phyloP scores from a whole-genome alignment of 768 basidiomycete species.

The Lactarius trivialis region DNA sequence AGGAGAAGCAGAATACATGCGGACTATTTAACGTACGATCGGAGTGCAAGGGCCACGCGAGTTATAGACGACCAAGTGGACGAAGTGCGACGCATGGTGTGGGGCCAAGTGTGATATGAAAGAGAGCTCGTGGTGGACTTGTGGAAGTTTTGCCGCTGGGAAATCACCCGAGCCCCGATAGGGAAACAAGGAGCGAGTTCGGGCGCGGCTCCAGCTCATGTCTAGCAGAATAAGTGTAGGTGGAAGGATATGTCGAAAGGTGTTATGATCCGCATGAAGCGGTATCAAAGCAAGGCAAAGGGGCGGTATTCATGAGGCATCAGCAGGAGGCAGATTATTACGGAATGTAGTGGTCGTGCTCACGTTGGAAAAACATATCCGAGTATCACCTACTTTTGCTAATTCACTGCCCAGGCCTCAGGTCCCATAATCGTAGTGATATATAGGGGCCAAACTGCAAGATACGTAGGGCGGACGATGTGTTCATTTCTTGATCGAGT shows the following conservation, averaged over 20 bases:
- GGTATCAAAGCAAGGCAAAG: constrained; percentile 6
- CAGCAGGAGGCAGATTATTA: neutral
- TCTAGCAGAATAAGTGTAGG: neutral
- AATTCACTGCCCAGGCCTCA: neutral
- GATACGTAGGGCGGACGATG: neutral
- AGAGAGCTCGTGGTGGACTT: neutral
- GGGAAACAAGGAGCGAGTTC: neutral
- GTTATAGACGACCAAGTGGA: neutral
- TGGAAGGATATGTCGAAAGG: neutral
- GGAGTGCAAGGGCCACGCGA: neutral
- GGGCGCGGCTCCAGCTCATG: neutral
- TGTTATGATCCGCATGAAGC: neutral
- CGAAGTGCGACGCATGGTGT: neutral
- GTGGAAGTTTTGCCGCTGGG: neutral
- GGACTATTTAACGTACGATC: constrained; percentile 6
- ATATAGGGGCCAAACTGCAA: neutral
- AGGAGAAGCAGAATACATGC: neutral
- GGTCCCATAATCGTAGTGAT: neutral
- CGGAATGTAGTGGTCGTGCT: neutral
- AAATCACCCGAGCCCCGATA: neutral
- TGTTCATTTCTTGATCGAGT: neutral
- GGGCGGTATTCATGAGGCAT: constrained; percentile 12
- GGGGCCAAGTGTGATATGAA: constrained; percentile 4
- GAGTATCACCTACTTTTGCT: neutral
- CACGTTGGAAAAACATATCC: neutral